Conservation (phyloP, 306 rosid species). For the Mimosa bimucronata region DNA sequence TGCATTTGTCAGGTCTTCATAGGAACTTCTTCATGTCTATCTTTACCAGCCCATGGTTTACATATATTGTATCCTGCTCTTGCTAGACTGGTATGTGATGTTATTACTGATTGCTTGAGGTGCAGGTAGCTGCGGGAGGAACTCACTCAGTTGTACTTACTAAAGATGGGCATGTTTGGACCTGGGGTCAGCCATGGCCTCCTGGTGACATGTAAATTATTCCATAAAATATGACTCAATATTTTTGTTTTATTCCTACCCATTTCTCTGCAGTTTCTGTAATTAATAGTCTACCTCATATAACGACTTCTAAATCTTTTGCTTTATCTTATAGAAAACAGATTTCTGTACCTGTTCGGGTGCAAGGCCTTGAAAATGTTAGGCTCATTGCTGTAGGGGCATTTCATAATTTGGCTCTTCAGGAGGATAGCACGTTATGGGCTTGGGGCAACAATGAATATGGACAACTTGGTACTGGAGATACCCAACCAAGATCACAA, state of each 20-base stretch:
- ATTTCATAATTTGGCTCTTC: slow-evolving; percentile 97
- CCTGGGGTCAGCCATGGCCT: slow-evolving; percentile 99
- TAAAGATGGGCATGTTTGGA: slow-evolving; percentile 94
- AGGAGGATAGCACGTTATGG: slow-evolving; percentile 92
- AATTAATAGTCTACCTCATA: slow-evolving; percentile 27
- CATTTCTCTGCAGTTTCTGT: slow-evolving; percentile 19
- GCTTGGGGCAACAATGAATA: slow-evolving; percentile 99
- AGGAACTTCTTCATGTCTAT: slow-evolving; percentile 6
- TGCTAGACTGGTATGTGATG: slow-evolving; percentile 15
- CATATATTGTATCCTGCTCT: slow-evolving; percentile 10
- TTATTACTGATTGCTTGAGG: slow-evolving; percentile 25
- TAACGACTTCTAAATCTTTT: slow-evolving; percentile 27
- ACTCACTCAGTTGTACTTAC: slow-evolving; percentile 99
- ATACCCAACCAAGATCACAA: slow-evolving; percentile 99
- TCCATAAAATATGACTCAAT: slow-evolving; percentile 23
- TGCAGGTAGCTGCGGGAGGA: slow-evolving; percentile 99
- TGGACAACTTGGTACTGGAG: slow-evolving; percentile 99
- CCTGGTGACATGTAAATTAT: slow-evolving; percentile 94
- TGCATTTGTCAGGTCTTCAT: not conserved
- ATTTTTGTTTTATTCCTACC: slow-evolving; percentile 12
- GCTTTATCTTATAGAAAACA: slow-evolving; percentile 61
- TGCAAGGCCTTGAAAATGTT: slow-evolving; percentile 94
- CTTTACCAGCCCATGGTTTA: not conserved
- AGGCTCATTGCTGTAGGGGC: slow-evolving; percentile 97
- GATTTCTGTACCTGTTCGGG: slow-evolving; percentile 92